Percentiles rank a stretch among this genome's conserved stretches.
Conservation (phyloP, 345 rosid species). For the Trapa incisa region DNA sequence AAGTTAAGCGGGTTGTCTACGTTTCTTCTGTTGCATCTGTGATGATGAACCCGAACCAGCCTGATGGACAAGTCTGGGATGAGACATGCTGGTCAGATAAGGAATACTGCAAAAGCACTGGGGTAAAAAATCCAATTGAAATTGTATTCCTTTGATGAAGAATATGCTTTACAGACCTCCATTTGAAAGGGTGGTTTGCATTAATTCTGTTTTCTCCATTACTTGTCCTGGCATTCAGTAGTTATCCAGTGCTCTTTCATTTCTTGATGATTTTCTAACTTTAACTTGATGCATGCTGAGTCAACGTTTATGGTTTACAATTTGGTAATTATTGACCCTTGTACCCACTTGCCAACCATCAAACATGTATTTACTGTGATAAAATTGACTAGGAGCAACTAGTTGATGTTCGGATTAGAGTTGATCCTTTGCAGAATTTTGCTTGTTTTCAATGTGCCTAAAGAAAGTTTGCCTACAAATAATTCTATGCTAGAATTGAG, state of each 20-base stretch:
- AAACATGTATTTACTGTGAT: neutral
- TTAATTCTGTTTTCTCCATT: neutral
- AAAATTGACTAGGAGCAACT: neutral
- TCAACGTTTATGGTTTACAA: neutral
- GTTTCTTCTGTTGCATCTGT: slow-evolving; percentile 18
- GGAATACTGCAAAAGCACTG: slow-evolving; percentile 15
- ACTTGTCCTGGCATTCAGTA: neutral
- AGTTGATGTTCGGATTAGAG: neutral
- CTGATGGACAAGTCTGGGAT: slow-evolving; percentile 15
- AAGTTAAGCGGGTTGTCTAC: slow-evolving; percentile 15
- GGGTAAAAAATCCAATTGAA: slow-evolving; percentile 2
- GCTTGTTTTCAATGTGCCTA: neutral
- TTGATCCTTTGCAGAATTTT: neutral
- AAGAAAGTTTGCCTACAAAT: neutral
- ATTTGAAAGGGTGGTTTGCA: neutral
- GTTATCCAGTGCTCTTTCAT: neutral
- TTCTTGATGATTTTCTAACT: neutral
- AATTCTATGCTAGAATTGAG: neutral
- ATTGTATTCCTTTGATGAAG: neutral
- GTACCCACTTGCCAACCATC: neutral
- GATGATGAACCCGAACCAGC: slow-evolving; percentile 18
- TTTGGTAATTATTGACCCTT: neutral
- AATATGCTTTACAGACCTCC: neutral
- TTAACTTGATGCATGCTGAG: neutral
- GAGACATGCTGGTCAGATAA: slow-evolving; percentile 25